Evolutionary conservation across 2,329 filamentous ascomycete species (phyloP).

Genomic region (Keithomyces neogunnii): DNA sequence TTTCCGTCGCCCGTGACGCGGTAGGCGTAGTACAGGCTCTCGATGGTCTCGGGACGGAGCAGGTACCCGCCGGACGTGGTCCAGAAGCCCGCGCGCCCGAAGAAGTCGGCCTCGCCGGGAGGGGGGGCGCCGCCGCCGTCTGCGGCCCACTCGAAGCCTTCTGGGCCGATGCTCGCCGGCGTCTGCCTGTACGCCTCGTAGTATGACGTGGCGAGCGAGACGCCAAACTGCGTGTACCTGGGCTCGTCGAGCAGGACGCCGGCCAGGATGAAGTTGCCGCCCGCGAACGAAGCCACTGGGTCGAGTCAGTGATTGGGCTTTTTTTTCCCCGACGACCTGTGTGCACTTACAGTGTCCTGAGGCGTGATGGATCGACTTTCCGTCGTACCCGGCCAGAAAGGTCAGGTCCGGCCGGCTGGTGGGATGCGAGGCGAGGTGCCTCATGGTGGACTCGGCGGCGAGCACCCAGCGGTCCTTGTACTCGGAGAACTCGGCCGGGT

Average conservation of each 20-base stretch:
- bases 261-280: slow-evolving; percentile 77
- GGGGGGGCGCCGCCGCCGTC: slow-evolving; percentile 30
- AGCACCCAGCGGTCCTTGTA: slow-evolving; percentile 69
- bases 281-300: slow-evolving; percentile 70
- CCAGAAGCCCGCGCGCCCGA: slow-evolving; percentile 40
- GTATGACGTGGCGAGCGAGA: slow-evolving; percentile 63
- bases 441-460: slow-evolving; percentile 68
- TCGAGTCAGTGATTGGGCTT: neutral
- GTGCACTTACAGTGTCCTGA: slow-evolving; percentile 41
- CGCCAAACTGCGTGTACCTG: slow-evolving; percentile 65
- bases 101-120: slow-evolving; percentile 59
- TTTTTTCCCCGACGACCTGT: neutral
- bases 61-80: slow-evolving; percentile 40
- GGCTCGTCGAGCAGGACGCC: slow-evolving; percentile 58
- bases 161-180: slow-evolving; percentile 67
- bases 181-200: slow-evolving; percentile 66
- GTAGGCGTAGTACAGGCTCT: slow-evolving; percentile 82
- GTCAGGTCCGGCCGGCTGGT: slow-evolving; percentile 59
- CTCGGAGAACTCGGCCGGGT: slow-evolving; percentile 49
- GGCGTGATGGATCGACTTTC: slow-evolving; percentile 30
- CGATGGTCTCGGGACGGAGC: slow-evolving; percentile 72
- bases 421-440: slow-evolving; percentile 62
- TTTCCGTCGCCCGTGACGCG: slow-evolving; percentile 64
- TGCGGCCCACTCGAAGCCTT: slow-evolving; percentile 55
- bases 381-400: slow-evolving; percentile 54